Base-by-base conservation (phyloP, 192 early-diverging fungal species). In the Coemansia umbellata region DNA sequence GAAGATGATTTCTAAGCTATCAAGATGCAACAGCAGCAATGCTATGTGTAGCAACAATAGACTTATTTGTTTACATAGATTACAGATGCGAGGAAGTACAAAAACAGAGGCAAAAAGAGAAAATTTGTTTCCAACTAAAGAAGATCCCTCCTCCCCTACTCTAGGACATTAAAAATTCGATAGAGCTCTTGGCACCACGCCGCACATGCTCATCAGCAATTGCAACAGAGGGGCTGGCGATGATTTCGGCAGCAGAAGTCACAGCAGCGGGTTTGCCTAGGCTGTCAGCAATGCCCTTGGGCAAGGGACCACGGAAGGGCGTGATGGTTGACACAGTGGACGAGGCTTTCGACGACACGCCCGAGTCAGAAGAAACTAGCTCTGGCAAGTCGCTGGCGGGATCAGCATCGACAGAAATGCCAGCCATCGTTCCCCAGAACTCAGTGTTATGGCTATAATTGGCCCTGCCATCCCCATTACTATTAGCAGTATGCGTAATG, bases 171-270 rank as follows among this genome's bases (percentile, higher is more conserved):
- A 74, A 47, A 54, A 74, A 74, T 23, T 39, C 60, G 22, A 74
- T 74, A 6, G 71, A 67, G 55, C 36, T 74, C 39, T 67, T 74
- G 36, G 28, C 39, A n/a, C n/a, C n/a, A 2, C 36, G 66, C 2
- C 40, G 36, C 27, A n/a, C 11, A 23, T 22, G 33, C 15, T 37
- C 43, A n/a, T 5, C 27, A 18, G 30, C 8, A 10, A 22, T n/a
- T 15, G 47, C 10, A 8, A 4, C 43, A 19, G 42, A 27, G 13
- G 4, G 11, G 3, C 21, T n/a, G n/a, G n/a, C n/a, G n/a, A n/a
- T n/a, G n/a, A n/a, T n/a, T n/a, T n/a, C n/a, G n/a, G n/a, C n/a
- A n/a, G n/a, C n/a, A n/a, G n/a, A n/a, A n/a, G n/a, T n/a, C n/a
- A n/a, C n/a, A n/a, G n/a, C n/a, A n/a, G n/a, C n/a, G n/a, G n/a